Base-by-base conservation (phyloP, 169 alveolate genomes). In the Cryptosporidium viatorum region DNA sequence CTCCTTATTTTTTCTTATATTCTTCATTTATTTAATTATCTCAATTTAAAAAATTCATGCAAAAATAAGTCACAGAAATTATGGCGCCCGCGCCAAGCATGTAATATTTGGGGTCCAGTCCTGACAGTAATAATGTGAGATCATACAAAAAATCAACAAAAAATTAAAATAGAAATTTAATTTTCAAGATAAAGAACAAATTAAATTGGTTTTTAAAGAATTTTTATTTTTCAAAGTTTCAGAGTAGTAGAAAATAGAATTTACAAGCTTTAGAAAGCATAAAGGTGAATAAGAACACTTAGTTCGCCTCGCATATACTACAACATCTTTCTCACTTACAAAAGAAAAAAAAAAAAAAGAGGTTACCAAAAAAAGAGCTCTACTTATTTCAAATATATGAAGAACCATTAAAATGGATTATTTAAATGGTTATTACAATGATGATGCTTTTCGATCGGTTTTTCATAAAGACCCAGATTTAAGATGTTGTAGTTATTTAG, bases 51-150 rank as follows among this genome's bases (percentile, higher is more conserved):
- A 23, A 16, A 37, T 69, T 69, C 84, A 69, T 69, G 84, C 65
- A 69, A 69, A 69, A 69, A 14, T 48, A 48, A 48, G 23, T 7
- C 31, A 29, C 41, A 21, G 21, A 43, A 43, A 69, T 41, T 21
- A 10, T 69, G 84, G 65, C 84, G 84, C 69, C 31, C 29, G 85
- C 85, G 85, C 85, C 85, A 10, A 26, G 51, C 85, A 71, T 71
- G 85, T 71, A 71, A 51, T 48, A 48, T 48, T 71, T 50, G 43
- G 45, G 85, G 67, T 52, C 85, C 85, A 43, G 85, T 12, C 85
- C 85, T 33, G 70, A 50, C 85, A 29, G 51, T 45, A 41, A 14
- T 31, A 39, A 33, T 35, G 45, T 70, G 69, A 26, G 85, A 48
- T 23, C 43, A 50, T 41, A 69, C 58, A 69, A 37, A 69, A 7